Percentiles rank a stretch among this genome's conserved stretches.
Evolutionary conservation across 2,329 filamentous ascomycete species (phyloP).

Genomic region (Colletotrichum australisinense): DNA sequence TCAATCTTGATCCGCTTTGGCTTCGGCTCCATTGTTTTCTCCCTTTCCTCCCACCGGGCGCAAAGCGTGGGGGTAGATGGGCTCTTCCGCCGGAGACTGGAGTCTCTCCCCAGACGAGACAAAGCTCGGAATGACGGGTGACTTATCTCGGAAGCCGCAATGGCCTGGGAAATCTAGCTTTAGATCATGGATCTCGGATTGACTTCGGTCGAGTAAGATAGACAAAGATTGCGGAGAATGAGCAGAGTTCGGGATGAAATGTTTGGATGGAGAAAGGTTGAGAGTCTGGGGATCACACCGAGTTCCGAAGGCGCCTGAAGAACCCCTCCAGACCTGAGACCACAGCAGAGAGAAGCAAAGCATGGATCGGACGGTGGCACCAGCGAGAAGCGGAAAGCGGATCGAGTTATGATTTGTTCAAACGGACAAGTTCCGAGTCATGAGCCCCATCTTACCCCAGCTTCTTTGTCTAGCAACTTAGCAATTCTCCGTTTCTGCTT

Average conservation of each 20-base stretch:
- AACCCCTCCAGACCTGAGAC: not conserved
- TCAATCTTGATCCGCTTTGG: constrained; percentile 56
- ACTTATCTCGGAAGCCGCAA: constrained; percentile 17
- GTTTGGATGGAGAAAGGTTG: constrained; percentile 18
- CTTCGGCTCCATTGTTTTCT: constrained; percentile 33
- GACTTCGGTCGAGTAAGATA: not conserved
- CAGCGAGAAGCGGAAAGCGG: constrained; percentile 22
- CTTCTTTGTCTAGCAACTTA: not conserved
- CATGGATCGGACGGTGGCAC: not conserved
- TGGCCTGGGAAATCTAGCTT: not conserved
- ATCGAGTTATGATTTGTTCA: constrained; percentile 14
- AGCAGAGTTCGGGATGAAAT: constrained; percentile 11
- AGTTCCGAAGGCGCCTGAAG: constrained; percentile 22
- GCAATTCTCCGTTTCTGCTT: not conserved
- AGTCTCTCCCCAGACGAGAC: not conserved
- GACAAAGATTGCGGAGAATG: constrained; percentile 16
- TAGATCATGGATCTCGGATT: constrained; percentile 24
- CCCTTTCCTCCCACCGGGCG: not conserved
- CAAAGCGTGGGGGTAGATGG: not conserved
- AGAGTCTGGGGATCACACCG: constrained; percentile 9
- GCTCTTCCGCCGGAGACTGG: not conserved
- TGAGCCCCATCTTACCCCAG: not conserved
- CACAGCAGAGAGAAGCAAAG: not conserved
- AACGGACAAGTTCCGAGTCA: constrained; percentile 10
- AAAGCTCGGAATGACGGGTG: constrained; percentile 1